Evolutionary conservation across 225 moss, liverwort and hornwort species (phyloP), one percentile per base, ranked within the genome.

Genomic region (Pleurozium schreberi): DNA sequence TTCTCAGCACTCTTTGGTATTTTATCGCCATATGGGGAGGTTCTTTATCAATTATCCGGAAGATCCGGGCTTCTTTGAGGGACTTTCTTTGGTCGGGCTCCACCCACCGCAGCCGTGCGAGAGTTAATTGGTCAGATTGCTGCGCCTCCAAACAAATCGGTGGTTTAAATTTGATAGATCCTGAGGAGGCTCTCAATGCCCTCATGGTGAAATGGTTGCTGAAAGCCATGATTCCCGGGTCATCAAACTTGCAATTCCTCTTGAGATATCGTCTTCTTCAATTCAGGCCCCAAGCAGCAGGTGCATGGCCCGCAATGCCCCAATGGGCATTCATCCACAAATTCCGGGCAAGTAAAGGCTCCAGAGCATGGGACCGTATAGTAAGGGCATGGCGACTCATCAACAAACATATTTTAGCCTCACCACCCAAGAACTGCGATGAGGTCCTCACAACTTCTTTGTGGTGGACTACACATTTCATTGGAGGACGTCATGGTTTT

Each of bases 251-350:
- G 4, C 6, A 67, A 21, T 14, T 11, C 1, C 6, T 67, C 0
- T 6, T 38, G 0, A 11, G 36, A 0, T 20, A 10, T 6, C 1
- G 20, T 0, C 36, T 66, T 5, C 20, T 66, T 1, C 36, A 66
- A 18, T 36, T 18, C 1, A 1, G 19, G 0, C 20, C 6, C 0
- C 19, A 66, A 20, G 0, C 36, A 0, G 0, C 10, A 10, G 36
- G 20, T 0, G 2, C 0, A 0, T 36, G 36, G 66, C 66, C 11
- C 0, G 11, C 3, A 5, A 66, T 66, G 36, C 36, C 20, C 0
- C 19, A 66, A 11, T 66, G 17, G 63, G 33, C 15, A 8, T 8
- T 33, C 4, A 0, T 31, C 2, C 8, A 63, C 4, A 63, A 31
- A 0, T 33, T 63, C 4, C 2, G 16, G 0, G 63, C 33, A 8